Base-by-base conservation (phyloP, 371 early-diverging fungal species). In the Chytridiales sp. region DNA sequence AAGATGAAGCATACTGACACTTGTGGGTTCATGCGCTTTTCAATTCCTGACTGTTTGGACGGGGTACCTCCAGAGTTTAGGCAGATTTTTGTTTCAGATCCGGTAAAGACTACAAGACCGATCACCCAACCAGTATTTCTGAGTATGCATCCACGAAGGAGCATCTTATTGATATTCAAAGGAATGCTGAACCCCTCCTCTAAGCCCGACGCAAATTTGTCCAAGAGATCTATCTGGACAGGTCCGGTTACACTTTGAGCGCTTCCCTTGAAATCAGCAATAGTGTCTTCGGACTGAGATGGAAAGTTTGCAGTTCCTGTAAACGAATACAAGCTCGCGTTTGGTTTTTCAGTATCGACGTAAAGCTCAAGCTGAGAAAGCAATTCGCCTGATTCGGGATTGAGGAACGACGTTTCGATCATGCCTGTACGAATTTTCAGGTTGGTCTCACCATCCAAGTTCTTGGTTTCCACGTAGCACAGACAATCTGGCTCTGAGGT, bases 381-480 rank as follows among this genome's bases (percentile, higher is more conserved):
- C 87, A 79, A 47, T 82, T 88, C 30, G 54, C 72, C 22, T 83
- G 74, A 29, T 75, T 68, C 31, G 4, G 54, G 54, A 30, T 46
- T 48, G 30, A 85, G 42, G 40, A 70, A 75, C 22, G 69, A 38
- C 19, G 86, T 86, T 5, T 76, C 72, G 0, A 64, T 52, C 52
- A 84, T 52, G 22, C 85, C 83, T 59, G 82, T 76, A 43, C 87
- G 80, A 51, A 86, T 83, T 77, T 93, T 94, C 39, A 94, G 77
- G 67, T 91, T 92, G 44, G 89, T 89, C 64, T 94, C 95, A 53
- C 95, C 95, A 72, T 98, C 97, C 58, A 98, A 73, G 65, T 94
- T 93, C 56, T 92, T 93, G 11, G 99, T 97, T 75, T 98, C 97
- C 35, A 97, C 85, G 74, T 90, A 97, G 69, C 93, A 93, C 34